phyloP scores from a whole-genome alignment of 176 grass and related monocot genomes.

The Aechmea fasciata region DNA sequence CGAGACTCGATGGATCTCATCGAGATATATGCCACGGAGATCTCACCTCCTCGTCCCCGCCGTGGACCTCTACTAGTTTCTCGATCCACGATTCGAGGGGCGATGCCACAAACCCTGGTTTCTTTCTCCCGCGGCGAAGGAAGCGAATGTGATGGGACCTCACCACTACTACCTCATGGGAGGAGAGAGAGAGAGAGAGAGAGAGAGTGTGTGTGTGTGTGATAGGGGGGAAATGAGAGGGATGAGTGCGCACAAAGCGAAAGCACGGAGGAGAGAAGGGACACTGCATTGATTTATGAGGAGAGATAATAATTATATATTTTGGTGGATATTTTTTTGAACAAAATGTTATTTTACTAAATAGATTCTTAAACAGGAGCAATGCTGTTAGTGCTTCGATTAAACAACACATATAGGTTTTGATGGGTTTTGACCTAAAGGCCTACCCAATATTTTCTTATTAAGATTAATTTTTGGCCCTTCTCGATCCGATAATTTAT shows the following conservation, averaged over 20 bases:
- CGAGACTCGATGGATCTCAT: not conserved
- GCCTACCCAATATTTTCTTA: too few relatives aligned
- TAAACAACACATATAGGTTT: too few relatives aligned
- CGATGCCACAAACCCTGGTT: not conserved
- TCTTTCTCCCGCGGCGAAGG: not conserved
- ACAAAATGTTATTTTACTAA: too few relatives aligned
- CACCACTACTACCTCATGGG: not conserved
- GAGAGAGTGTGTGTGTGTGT: not conserved
- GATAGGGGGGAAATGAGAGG: not conserved
- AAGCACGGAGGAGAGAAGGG: not conserved
- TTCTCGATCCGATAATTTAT: too few relatives aligned
- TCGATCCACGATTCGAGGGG: not conserved
- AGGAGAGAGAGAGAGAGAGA: not conserved
- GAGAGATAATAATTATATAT: too few relatives aligned
- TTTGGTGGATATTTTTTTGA: too few relatives aligned
- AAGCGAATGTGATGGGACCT: not conserved
- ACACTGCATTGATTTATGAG: too few relatives aligned
- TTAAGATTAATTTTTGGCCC: too few relatives aligned
- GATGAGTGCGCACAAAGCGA: not conserved
- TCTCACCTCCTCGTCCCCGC: not conserved
- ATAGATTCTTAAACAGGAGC: too few relatives aligned
- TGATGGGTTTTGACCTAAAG: too few relatives aligned
- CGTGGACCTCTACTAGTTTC: not conserved
- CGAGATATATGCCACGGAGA: not conserved
- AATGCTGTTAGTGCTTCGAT: too few relatives aligned